Base-by-base conservation (phyloP, 352 stramenopile species). In the Globisporangium okanoganense region DNA sequence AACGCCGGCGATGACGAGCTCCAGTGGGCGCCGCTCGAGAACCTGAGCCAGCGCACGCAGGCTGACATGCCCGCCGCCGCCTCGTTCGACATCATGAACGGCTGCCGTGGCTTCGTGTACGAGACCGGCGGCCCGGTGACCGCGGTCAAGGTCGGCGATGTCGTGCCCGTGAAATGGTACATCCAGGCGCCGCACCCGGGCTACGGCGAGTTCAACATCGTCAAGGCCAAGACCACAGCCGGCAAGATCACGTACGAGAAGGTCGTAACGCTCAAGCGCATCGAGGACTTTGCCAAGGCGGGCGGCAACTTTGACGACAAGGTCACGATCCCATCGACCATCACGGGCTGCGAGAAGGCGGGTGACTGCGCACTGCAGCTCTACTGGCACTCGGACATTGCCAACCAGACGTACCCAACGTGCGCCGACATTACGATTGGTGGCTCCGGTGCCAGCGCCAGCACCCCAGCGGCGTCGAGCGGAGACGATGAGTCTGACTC, bases 151-250 rank as follows among this genome's bases (percentile, higher is more conserved):
- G 61, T 65, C 12, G 78, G 69, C 24, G 62, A 58, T 14, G 58
- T 73, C 56, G 77, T 88, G 38, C 56, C 70, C 29, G 64, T 87
- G 31, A 55, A 82, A 62, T 87, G 64, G 62, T 64, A 58, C 25
- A 79, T 88, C 53, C 76, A 88, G 67, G 78, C 78, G 10, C 76
- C 76, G 2, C 78, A 88, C 56, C 76, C 78, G 0, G 78, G 78
- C 22, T 76, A 69, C 49, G 72, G 76, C 54, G 72, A 81, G 52
- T 71, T 88, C 29, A 73, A 67, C 60, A 72, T 88, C 56, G 74
- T 86, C 45, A 85, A 84, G 49, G 74, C 78, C 5, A 73, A 58
- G 64, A 82, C 67, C n/a, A 56, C 67, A 2, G 62, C 50, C 13
- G 75, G 78, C 43, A 72, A 62, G 31, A 78, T 85, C 68, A 78